A percentile compares a stretch with the other conserved stretches of the same genome.
Evolutionary conservation across 768 basidiomycete genomes (phyloP).

Genomic region (Mycena haematopus): DNA sequence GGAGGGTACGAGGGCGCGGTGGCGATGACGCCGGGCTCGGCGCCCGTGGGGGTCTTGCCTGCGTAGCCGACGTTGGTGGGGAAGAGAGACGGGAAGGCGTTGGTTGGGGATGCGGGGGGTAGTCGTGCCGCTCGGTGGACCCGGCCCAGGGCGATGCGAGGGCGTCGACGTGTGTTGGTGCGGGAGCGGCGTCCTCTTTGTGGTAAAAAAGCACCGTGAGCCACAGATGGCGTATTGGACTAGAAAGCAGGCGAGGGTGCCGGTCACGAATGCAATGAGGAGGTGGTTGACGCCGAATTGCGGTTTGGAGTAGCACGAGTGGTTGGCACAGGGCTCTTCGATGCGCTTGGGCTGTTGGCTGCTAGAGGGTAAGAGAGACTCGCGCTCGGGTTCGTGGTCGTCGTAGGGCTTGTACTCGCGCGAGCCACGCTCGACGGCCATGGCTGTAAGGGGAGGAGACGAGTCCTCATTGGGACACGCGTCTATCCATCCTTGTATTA

Average conservation of each 20-base stretch:
- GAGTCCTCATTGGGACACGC: conserved; percentile 29
- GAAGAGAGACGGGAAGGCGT: conserved; percentile 74
- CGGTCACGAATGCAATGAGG: conserved; percentile 58
- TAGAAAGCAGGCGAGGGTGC: conserved; percentile 55
- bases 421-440: conserved; percentile 16
- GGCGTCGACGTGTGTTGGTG: conserved; percentile 29
- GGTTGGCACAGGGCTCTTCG: conserved; percentile 12
- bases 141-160: conserved; percentile 74
- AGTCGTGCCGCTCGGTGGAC: conserved; percentile 71
- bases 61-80: conserved; percentile 80
- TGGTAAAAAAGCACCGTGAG: conserved; percentile 43
- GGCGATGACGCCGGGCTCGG: conserved; percentile 72
- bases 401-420: conserved; percentile 21
- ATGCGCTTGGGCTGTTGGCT: conserved; percentile 9
- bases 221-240: conserved; percentile 57
- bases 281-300: conserved; percentile 48
- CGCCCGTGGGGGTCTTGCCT: conserved; percentile 81
- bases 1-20: conserved; percentile 80
- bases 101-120: conserved; percentile 80
- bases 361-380: conserved; percentile 43
- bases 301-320: conserved; percentile 31
- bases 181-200: conserved; percentile 3
- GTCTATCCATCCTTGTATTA: too few species aligned
- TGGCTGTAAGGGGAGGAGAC: too few species aligned
- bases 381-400: conserved; percentile 38